phyloP scores from a whole-genome alignment of 306 rosid species.

The Acacia melanoxylon region DNA sequence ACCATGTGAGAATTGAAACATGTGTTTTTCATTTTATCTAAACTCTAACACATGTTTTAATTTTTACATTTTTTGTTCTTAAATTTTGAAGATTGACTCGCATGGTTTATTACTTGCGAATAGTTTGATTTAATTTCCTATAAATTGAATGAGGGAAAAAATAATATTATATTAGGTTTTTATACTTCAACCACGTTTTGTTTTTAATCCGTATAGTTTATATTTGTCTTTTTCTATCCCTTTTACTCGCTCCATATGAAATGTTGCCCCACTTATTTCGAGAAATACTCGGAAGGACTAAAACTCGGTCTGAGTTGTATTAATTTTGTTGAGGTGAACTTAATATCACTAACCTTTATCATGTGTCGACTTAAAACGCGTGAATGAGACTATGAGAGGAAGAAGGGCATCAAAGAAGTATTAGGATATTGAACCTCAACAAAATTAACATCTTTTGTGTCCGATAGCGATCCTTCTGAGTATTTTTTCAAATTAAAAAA shows the following conservation, averaged over 20 bases:
- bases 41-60: not conserved
- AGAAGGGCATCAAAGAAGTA: not conserved
- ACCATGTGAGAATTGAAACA: not conserved
- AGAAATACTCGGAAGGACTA: too few species aligned
- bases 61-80: too few species aligned
- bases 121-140: not conserved
- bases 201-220: not conserved
- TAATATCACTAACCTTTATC: too few species aligned
- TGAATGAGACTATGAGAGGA: not conserved
- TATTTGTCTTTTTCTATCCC: not conserved
- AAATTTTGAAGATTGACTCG: not conserved
- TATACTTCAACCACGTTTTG: not conserved
- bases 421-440: not conserved
- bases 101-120: not conserved
- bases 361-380: too few species aligned
- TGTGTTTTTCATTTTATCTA: conserved; percentile 34
- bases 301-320: too few species aligned
- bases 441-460: not conserved
- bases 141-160: not conserved
- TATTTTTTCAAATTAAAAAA: too few species aligned
- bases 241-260: not conserved
- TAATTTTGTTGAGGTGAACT: too few species aligned
- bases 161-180: too few species aligned
- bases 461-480: not conserved
- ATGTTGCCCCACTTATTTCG: too few species aligned